Evolutionary conservation across 768 basidiomycete genomes (phyloP), one percentile per base, ranked within the genome.

Genomic region (Lentinula lateritia): DNA sequence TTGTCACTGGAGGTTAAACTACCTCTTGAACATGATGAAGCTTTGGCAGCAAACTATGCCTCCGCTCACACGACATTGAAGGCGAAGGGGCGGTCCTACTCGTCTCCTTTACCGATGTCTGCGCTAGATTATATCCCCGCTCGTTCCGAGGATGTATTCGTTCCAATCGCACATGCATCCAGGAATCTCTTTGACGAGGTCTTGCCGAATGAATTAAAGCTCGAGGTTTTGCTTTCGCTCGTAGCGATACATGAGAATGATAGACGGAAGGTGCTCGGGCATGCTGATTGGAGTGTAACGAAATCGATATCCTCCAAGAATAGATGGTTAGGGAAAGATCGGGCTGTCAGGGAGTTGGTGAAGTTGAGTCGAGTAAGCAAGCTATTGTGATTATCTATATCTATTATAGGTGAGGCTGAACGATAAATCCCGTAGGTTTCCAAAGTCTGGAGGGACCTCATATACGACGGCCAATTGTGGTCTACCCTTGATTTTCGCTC

Each of bases 381-480:
- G 65, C 41, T 36, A 58, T 23, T 1, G 2, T 50, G 46, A 38
- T 43, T 42, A 35, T 39, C 0, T n/a, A 1, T 28, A 28, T 61
- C 63, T 56, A 58, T 60, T 36, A 59, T 54, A 64, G 23, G 48
- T 50, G 54, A 32, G 38, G 35, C 61, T 63, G 20, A 38, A 28
- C 18, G 18, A 43, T 43, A 28, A 18, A 36, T 58, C 13, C 35
- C 48, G 41, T 66, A 93, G 90, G 89, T 93, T 10, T 94, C 89
- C 34, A 89, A 83, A 69, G 68, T 78, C 9, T 96, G 93, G 93
- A 85, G 83, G 57, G 70, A 75, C 2, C 82, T 95, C 42, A 85
- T 87, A 28, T 85, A 88, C 66, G 94, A 96, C 70, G 93, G 93
- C 13, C 90, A 93, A 67, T 79, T 95, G n/a, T 95, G 94, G 94